Evolutionary conservation across 495 filamentous ascomycete species (phyloP), one percentile per base, ranked within the genome.

Genomic region (Talaromyces nanjingensis): DNA sequence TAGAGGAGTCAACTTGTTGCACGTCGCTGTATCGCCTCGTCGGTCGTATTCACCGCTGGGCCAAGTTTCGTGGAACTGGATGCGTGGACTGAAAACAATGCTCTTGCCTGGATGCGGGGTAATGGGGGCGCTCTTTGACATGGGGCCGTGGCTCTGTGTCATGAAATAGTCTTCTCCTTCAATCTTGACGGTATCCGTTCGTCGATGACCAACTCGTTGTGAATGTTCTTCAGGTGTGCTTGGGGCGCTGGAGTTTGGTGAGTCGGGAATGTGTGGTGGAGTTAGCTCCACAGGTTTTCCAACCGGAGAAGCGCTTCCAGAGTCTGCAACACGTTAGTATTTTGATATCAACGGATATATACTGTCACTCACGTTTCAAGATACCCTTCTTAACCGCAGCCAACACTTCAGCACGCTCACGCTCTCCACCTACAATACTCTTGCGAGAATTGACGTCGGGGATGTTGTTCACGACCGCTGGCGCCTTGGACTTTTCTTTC

Each of bases 31-130:
- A 12, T 99, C 94, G 55, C 94, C 96, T 42, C 96, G 87, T 55
- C 94, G 88, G 71, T 99, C 94, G 71, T 99, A 99, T 76, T 99
- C 94, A 64, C 87, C 87, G 68, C 87, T 90, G 6, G 93, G 91
- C 93, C 94, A 98, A 16, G 91, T 97, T 69, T 99, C 94, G 71
- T 97, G 87, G 71, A 96, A 97, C 63, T 94, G 87, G 59, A 98
- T 92, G 25, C 93, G 86, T 63, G 94, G 93, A 72, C 89, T 97
- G 74, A 97, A 99, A 37, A 86, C 89, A 61, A 96, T 93, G 73
- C 86, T 90, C 64, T 90, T 87, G 64, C 85, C 74, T n/a, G 84
- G 77, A 61, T 87, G 84, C 2, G 93, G 93, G 16, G 92, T 93
- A 47, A 80, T 82, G 6, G 92, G 91, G 16, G 88, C 84, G 70